Evolutionary conservation across 768 basidiomycete genomes (phyloP).

Genomic region (Daedaleopsis nitida): DNA sequence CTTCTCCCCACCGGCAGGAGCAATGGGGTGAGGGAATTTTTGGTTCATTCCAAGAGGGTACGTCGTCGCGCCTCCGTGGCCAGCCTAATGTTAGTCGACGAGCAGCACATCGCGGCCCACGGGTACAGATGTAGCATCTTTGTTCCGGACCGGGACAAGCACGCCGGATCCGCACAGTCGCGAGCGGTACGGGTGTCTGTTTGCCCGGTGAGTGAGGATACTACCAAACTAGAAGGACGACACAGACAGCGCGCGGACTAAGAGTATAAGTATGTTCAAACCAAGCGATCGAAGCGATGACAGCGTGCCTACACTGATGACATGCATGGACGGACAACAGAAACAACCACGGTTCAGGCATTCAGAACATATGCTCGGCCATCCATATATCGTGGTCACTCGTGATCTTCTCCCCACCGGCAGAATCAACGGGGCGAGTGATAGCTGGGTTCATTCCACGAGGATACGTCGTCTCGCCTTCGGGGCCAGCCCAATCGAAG

Average conservation of each 20-base stretch:
- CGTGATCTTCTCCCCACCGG: neutral
- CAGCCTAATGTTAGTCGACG: conserved; percentile 6
- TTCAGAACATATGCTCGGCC: neutral
- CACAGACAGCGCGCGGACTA: too few species aligned
- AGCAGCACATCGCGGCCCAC: neutral
- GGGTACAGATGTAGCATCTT: neutral
- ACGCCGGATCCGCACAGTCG: neutral
- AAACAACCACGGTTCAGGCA: too few species aligned
- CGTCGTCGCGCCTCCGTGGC: neutral
- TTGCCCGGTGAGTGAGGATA: too few species aligned
- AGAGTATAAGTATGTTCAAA: too few species aligned
- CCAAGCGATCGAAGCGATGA: too few species aligned
- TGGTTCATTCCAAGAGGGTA: neutral
- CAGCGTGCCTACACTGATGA: too few species aligned
- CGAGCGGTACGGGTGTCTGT: neutral
- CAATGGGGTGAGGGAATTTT: neutral
- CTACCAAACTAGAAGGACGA: too few species aligned
- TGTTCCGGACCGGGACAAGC: conserved; percentile 5
- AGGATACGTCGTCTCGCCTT: neutral
- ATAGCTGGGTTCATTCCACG: neutral
- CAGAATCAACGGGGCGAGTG: neutral
- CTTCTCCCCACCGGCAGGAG: neutral
- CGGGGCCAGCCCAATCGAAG: conserved; percentile 2
- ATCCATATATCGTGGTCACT: conserved; percentile 2
- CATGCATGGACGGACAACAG: too few species aligned